Evolutionary conservation across 169 alveolate genomes (phyloP).

Genomic region (Babesia divergens): DNA sequence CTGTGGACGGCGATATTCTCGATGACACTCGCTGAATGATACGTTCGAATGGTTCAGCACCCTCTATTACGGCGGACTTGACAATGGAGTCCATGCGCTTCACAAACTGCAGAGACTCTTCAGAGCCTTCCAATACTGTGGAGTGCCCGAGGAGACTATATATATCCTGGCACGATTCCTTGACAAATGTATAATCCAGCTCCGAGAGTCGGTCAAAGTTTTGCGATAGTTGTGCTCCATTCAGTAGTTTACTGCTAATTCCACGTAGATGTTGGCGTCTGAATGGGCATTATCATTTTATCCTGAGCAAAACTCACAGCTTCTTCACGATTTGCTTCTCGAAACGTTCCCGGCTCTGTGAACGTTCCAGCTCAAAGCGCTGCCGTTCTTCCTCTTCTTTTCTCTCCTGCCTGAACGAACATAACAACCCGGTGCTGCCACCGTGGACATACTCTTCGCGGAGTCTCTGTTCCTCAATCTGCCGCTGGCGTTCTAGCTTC

Average conservation of each 20-base stretch:
- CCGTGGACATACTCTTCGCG: slow-evolving; percentile 17
- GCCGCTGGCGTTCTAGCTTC: slow-evolving; percentile 36
- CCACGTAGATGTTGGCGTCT: slow-evolving; percentile 52
- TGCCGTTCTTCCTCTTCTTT: slow-evolving; percentile 44
- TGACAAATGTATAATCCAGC: slow-evolving; percentile 35
- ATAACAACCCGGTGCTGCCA: background rate
- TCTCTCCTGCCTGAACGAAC: slow-evolving; percentile 6
- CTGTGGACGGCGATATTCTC: background rate
- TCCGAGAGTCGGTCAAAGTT: slow-evolving; percentile 47
- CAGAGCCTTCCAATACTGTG: slow-evolving; percentile 12
- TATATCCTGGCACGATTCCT: slow-evolving; percentile 20
- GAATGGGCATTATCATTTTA: background rate
- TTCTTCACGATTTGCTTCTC: slow-evolving; percentile 64
- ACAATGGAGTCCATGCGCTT: slow-evolving; percentile 38
- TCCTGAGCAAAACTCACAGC: background rate
- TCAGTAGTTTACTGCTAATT: slow-evolving; percentile 3
- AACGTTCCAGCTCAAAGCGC: slow-evolving; percentile 32
- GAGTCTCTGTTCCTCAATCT: slow-evolving; percentile 28
- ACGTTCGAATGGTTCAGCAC: background rate
- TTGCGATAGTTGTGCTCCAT: slow-evolving; percentile 30
- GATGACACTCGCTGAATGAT: background rate
- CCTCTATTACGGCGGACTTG: slow-evolving; percentile 17
- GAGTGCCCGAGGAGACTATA: slow-evolving; percentile 35
- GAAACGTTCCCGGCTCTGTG: slow-evolving; percentile 24
- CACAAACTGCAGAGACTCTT: slow-evolving; percentile 46